Evolutionary conservation across 257 asterid genomes (phyloP), one percentile per base, ranked within the genome.

Genomic region (Solanum appendiculatum): DNA sequence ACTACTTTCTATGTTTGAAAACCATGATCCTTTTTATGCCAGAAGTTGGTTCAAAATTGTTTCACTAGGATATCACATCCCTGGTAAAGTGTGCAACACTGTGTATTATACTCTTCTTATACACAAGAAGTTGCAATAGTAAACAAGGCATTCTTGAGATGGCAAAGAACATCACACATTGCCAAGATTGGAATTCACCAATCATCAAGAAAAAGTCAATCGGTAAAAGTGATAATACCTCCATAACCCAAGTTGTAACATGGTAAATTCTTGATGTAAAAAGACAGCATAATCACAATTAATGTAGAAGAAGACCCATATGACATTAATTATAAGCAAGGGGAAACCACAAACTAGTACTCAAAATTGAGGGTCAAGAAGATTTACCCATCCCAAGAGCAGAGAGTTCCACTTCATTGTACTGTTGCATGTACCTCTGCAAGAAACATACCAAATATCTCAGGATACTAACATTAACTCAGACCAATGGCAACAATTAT

Each of bases 321-420:
- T 36, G 9, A 23, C 20, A 72, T 42, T 16, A 18, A 25, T 29
- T 46, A 68, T 5, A 48, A 25, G 82, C 40, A 72, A 14, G 3
- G 46, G n/a, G 1, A 60, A 44, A 46, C 20, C 4, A 63, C 10
- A 70, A 27, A 40, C 5, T 21, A 29, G 46, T 7, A 85, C 39
- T 7, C 10, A 66, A 91, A 70, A 56, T 29, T 18, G 83, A 74
- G 82, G 72, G 82, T 66, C 44, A 3, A 20, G 68, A 85, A 73
- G 85, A 85, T 21, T 44, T 94, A 94, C 98, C 96, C 98, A 94
- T 94, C 86, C 98, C 98, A 66, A 94, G 98, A 83, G 93, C 98
- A 88, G 96, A 94, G 88, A 94, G 95, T 87, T 94, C 98, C 92
- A 93, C 96, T 84, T 94, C 96, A 46, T 89, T 74, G 91, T 87